Conservation (phyloP, 23 red algal genomes). For the Gracilaria caudata region DNA sequence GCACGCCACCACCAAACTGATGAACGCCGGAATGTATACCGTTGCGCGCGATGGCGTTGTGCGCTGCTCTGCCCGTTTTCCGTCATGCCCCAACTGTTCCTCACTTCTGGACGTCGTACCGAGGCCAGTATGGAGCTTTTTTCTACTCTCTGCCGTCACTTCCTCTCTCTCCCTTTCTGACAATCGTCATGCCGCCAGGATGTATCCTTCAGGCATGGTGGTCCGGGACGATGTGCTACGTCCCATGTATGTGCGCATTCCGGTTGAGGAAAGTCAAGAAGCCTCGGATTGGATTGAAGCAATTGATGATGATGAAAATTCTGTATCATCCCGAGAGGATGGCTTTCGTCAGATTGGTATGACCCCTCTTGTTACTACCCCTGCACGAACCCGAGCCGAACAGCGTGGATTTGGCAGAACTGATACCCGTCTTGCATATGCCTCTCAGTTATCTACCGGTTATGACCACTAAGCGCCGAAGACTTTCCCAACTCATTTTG, state of each 20-base stretch:
- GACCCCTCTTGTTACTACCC: not conserved
- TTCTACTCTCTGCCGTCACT: constrained; percentile 16
- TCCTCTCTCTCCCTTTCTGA: not conserved
- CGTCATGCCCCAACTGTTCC: constrained; percentile 39
- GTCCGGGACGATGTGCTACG: constrained; percentile 8
- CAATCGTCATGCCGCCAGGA: not conserved
- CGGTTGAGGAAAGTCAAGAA: not conserved
- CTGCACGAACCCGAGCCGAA: not conserved
- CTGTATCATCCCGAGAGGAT: not conserved
- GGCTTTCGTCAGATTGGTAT: not conserved
- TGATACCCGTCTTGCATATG: not conserved
- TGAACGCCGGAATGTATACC: not conserved
- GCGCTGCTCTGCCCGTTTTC: not conserved
- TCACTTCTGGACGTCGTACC: constrained; percentile 2
- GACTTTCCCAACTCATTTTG: not conserved
- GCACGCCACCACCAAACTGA: not conserved
- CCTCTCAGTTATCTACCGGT: not conserved
- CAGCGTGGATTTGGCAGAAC: constrained; percentile 23
- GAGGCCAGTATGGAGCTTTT: not conserved
- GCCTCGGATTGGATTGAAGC: not conserved
- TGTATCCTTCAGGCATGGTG: constrained; percentile 25
- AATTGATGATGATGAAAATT: not conserved
- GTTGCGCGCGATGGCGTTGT: constrained; percentile 26
- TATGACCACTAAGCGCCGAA: not conserved
- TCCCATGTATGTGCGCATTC: not conserved